Base-by-base conservation (phyloP, 2,329 filamentous ascomycete species). In the Orbilia oligospora region DNA sequence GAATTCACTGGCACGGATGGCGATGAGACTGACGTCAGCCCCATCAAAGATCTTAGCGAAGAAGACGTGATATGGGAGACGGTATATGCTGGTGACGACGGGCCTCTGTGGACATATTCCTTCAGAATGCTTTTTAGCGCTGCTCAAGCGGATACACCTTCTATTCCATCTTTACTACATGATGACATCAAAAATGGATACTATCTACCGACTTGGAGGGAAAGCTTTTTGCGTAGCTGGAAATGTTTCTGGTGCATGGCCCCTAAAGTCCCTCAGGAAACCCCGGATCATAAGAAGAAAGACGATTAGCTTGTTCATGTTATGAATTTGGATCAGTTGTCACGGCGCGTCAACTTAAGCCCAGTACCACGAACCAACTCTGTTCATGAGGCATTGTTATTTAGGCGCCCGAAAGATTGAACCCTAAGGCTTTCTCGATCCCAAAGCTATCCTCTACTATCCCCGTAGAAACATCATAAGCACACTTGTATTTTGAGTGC, bases 161-260 rank as follows among this genome's bases (percentile, higher is more conserved):
- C 30, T n/a, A 30, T 53, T 33, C 49, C 49, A 53, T 53, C 9
- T 30, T 30, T 53, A 30, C 14, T 53, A 30, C 49, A 33, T 33
- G 49, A 30, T 53, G 49, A 53, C 24, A 53, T 53, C 49, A 33
- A 30, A 53, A 30, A n/a, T 3, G 49, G 49, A 16, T 30, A 30
- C n/a, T 53, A 53, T 53, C 14, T 53, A 30, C 24, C 49, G 18
- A 53, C 49, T n/a, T 53, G 49, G 49, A 53, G 49, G 6, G 49
- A 53, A 30, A 53, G 24, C 4, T 53, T 53, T 53, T 9, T 2
- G 24, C 49, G 30, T 22, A 53, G 24, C 6, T 53, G 22, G 49
- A 53, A 30, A 30, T 30, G 49, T 33, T 33, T 27, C 49, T 51
- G 18, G 48, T 18, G 48, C 20, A 24, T 51, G 6, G n/a, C 9